Conservation (phyloP, 2,329 filamentous ascomycete species). For the Exophiala calicioides region DNA sequence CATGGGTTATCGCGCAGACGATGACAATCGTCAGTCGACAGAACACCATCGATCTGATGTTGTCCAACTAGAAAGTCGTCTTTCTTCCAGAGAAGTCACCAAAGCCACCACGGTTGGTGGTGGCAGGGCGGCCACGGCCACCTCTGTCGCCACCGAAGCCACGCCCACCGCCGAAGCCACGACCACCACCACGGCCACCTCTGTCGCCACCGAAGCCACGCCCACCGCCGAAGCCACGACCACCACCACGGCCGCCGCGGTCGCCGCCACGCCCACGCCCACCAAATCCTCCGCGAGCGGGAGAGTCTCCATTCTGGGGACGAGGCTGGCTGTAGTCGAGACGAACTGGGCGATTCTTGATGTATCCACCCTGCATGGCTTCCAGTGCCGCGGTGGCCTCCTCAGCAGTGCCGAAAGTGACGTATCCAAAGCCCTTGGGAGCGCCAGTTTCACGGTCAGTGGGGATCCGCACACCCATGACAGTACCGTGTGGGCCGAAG, state of each 20-base stretch:
- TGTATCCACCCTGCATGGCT: constrained; percentile 68
- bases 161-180: constrained; percentile 54
- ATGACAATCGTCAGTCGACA: neutral
- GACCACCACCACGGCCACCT: constrained; percentile 52
- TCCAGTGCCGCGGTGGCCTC: constrained; percentile 77
- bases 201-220: constrained; percentile 48
- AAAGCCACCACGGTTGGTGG: constrained; percentile 48
- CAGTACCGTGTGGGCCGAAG: constrained; percentile 69
- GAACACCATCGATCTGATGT: constrained; percentile 9
- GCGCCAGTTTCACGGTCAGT: constrained; percentile 82
- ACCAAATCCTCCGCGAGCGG: constrained; percentile 43
- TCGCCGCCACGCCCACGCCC: constrained; percentile 51
- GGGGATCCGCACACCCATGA: constrained; percentile 81
- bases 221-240: constrained; percentile 54
- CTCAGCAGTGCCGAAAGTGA: constrained; percentile 77
- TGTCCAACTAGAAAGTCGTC: constrained; percentile 62
- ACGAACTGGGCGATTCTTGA: constrained; percentile 73
- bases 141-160: constrained; percentile 49
- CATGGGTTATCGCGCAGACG: constrained; percentile 4
- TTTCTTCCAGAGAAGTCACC: constrained; percentile 77
- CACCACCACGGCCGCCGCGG: constrained; percentile 55
- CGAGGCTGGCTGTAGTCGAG: constrained; percentile 78
- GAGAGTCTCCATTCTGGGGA: constrained; percentile 53
- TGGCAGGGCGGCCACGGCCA: constrained; percentile 46
- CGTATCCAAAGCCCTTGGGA: constrained; percentile 91